Base-by-base conservation (phyloP, 2,329 filamentous ascomycete genomes). In the Ilyonectria sp. region DNA sequence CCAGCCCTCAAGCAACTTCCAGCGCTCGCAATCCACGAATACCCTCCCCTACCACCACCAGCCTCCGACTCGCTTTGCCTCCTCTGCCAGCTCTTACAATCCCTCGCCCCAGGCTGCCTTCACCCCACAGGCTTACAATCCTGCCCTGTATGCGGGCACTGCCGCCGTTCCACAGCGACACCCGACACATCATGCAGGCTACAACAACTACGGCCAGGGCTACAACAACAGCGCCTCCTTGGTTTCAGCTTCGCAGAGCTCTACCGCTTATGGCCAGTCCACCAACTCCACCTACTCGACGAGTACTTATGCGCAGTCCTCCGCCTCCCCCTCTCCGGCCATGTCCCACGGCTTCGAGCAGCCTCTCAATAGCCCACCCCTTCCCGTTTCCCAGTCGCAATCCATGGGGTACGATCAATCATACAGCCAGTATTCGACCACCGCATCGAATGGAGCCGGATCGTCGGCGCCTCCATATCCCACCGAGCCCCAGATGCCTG, bases 51-150 rank as follows among this genome's bases (percentile, higher is more conserved):
- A 87, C 69, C 86, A 84, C 63, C 84, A 83, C 67, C 83, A 82
- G 53, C 65, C 69, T 80, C 82, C 71, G 79, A 85, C 67, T 72
- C 79, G 69, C 76, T 82, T 63, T 71, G 81, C 69, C 75, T 81
- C 72, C 72, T 81, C 74, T 76, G 80, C 74, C 61, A 76, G 79
- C 77, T 65, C 82, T 76, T 75, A 71, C 76, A 63, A 73, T 72
- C 19, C 82, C 7, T 74, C 79, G 40, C 74, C 76, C 86, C 74
- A 82, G 71, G 77, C 82, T 40, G 83, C 71, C 77, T 89, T 87
- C 75, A 82, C 85, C 26, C 86, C 86, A 40, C 83, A 84, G 66
- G 80, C 86, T 40, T 90, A 90, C 77, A 90, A 90, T 73, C 88
- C 88, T 29, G 87, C 88, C 47, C 87, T 87, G 55, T 90, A 90